These are phyloP conservation scores for Talaromyces trachyspermus DNA, from an alignment of 495 filamentous ascomycete species.

Conservation along the genomic window DNA sequence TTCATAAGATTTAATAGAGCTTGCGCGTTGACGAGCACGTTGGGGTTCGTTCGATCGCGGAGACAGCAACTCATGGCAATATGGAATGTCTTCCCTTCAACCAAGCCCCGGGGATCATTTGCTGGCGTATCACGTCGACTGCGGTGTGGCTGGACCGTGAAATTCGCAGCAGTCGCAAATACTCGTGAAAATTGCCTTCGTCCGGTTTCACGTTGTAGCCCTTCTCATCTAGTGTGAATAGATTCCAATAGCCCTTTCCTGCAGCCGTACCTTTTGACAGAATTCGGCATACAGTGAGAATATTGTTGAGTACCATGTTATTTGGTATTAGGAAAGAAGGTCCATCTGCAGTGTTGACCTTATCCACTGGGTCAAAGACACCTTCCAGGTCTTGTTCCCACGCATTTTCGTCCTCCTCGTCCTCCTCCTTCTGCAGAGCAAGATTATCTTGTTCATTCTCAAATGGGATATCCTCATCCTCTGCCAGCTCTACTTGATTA, in stretches of 20 bases:
- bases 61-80: slow-evolving; percentile 63
- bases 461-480: neutral
- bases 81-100: slow-evolving; percentile 52
- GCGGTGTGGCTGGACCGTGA: slow-evolving; percentile 51
- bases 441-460: no score
- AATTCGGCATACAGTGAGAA: slow-evolving; percentile 51
- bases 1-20: slow-evolving; percentile 53
- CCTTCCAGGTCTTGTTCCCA: slow-evolving; percentile 21
- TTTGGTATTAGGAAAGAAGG: slow-evolving; percentile 35
- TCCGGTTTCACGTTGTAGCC: slow-evolving; percentile 57
- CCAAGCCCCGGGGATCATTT: slow-evolving; percentile 27
- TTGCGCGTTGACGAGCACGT: slow-evolving; percentile 48
- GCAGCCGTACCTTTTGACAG: slow-evolving; percentile 22
- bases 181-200: slow-evolving; percentile 52
- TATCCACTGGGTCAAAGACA: slow-evolving; percentile 28
- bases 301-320: slow-evolving; percentile 62
- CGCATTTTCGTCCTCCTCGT: slow-evolving; percentile 15
- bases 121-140: slow-evolving; percentile 45
- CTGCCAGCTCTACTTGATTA: no score
- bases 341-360: neutral
- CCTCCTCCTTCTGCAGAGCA: no score
- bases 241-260: slow-evolving; percentile 64
- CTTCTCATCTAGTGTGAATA: slow-evolving; percentile 45
- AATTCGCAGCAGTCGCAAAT: slow-evolving; percentile 59
- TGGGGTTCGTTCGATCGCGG: slow-evolving; percentile 62